Evolutionary conservation across 1,139 yeast species (phyloP), one percentile per base, ranked within the genome.

Genomic region (Suhomyces coccinellae): DNA sequence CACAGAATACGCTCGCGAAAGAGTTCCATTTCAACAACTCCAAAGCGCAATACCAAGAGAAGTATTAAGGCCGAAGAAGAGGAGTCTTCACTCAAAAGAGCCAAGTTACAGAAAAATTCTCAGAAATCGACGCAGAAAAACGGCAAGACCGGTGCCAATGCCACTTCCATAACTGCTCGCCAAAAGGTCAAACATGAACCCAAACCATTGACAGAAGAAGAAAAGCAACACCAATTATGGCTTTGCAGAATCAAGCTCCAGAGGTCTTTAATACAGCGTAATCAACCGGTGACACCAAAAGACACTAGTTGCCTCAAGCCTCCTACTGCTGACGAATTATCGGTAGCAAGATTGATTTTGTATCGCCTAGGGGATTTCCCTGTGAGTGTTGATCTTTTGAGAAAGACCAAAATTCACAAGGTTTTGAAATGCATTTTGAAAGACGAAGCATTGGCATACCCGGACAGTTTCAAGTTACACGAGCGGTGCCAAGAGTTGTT

Each of bases 261-360:
- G 57, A 59, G 76, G 50, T 64, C 77, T 13, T 60, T 74, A 30
- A 73, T 74, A 47, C 79, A 74, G 56, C 52, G 78, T 51, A 71
- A 70, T 52, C 73, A 70, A 48, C 71, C 75, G 1, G 63, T 60
- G 13, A 66, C 72, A 0, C 75, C 75, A 4, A 58, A 62, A 22
- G 71, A 69, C 45, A 63, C 69, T 14, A 59, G 51, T 38, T 55
- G 55, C 30, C 65, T 62, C 46, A 67, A 69, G 16, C 73, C 73
- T 11, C 77, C 77, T 4, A 65, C 83, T 4, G 75, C 77, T 4
- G 79, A 78, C 40, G 87, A 83, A 58, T 69, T 83, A 50, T 72
- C 71, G 54, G 69, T 79, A 13, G 78, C 83, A 3, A 55, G 83
- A 37, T 68, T 74, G 43, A 77, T 80, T 37, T 63, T 83, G 48